Conservation (phyloP, 1,284 basidiomycete species). For the Boletellus deceptivus region DNA sequence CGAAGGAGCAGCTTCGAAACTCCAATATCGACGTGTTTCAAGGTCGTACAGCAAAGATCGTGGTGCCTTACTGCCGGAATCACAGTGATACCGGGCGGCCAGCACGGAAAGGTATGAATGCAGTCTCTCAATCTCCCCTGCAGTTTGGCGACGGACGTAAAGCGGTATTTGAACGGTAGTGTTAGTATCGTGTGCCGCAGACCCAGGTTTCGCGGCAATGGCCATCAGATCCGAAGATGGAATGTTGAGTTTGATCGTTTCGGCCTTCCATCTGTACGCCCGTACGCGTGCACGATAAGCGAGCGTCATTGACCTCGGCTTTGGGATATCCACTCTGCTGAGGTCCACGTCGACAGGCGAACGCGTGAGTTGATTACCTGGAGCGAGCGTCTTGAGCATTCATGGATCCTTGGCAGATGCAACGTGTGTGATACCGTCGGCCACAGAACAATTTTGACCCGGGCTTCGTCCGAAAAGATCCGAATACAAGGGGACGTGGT, state of each 20-base stretch:
- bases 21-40: not conserved
- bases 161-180: not conserved
- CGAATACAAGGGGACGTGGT: not conserved
- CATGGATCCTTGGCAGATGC: not conserved
- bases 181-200: not conserved
- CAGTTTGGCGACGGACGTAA: not conserved
- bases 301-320: no score
- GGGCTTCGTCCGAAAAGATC: not conserved
- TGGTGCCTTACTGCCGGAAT: not conserved
- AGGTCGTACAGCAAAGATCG: not conserved
- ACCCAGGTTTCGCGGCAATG: not conserved
- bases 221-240: not conserved
- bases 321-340: no score
- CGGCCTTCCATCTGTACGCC: not conserved
- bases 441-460: not conserved
- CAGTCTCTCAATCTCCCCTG: not conserved
- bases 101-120: not conserved
- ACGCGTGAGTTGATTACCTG: not conserved
- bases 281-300: no score
- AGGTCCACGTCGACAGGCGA: not conserved
- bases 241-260: not conserved
- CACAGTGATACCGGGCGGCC: not conserved
- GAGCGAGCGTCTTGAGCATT: not conserved
- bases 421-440: not conserved
- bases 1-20: not conserved